These are phyloP conservation scores for Astrothelium macrocarpum DNA, from an alignment of 495 filamentous ascomycete genomes.

Conservation along the genomic window DNA sequence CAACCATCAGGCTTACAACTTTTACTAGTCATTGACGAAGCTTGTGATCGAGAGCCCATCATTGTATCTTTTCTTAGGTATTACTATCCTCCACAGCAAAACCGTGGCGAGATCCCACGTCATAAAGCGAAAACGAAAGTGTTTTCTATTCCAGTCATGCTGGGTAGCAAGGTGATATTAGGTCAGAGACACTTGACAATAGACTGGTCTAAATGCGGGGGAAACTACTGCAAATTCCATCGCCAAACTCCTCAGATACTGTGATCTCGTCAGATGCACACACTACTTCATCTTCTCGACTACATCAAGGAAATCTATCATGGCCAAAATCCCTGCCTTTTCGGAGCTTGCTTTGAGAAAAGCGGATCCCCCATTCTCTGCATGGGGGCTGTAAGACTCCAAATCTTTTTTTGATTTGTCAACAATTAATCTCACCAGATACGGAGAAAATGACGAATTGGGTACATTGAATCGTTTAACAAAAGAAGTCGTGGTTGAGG, in stretches of 20 bases:
- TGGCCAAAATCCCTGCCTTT: slow-evolving; percentile 21
- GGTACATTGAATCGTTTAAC: slow-evolving; percentile 30
- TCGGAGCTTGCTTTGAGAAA: slow-evolving; percentile 23
- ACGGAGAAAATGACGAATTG: slow-evolving; percentile 30
- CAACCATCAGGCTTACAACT: background rate
- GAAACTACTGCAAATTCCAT: background rate
- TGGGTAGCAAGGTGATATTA: no score
- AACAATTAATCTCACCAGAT: slow-evolving; percentile 16
- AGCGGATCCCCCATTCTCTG: slow-evolving; percentile 24
- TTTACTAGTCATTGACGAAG: background rate
- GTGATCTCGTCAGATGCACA: no score
- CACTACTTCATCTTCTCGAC: background rate
- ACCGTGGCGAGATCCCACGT: no score
- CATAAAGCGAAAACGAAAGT: no score
- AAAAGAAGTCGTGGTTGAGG: slow-evolving; percentile 25
- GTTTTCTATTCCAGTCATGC: no score
- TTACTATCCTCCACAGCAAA: no score
- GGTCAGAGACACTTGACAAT: no score
- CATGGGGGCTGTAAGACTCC: slow-evolving; percentile 26
- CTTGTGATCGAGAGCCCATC: no score
- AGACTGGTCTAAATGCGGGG: background rate
- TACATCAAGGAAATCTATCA: background rate
- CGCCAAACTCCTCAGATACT: background rate
- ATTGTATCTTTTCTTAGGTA: no score
- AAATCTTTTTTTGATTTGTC: background rate